Percentiles rank a stretch among this genome's conserved stretches.
Evolutionary conservation across 768 basidiomycete species (phyloP).

Genomic region (Calvatia gigantea): DNA sequence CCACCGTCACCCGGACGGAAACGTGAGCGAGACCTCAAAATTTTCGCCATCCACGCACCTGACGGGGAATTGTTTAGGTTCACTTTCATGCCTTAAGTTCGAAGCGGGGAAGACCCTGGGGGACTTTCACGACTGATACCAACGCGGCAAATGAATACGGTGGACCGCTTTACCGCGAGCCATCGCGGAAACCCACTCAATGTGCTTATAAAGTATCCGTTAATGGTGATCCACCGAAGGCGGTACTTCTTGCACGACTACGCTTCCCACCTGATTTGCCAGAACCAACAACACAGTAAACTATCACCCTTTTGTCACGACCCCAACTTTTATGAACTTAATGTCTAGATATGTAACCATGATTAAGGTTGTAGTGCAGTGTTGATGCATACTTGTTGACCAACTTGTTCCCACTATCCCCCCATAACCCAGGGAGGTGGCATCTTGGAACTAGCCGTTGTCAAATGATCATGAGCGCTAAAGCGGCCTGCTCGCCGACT

Average conservation of each 20-base stretch:
- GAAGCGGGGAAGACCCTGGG: conserved; percentile 63
- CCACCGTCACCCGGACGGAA: conserved; percentile 51
- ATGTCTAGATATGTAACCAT: not conserved
- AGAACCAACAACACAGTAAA: conserved; percentile 12
- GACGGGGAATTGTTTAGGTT: conserved; percentile 30
- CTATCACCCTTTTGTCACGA: not conserved
- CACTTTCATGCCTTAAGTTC: conserved; percentile 70
- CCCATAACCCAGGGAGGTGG: too few relatives aligned
- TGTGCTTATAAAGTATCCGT: conserved; percentile 15
- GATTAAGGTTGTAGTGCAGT: not conserved
- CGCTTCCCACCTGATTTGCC: conserved; percentile 11
- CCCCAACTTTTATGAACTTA: not conserved
- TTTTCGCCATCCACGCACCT: not conserved
- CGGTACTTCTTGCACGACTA: conserved; percentile 14
- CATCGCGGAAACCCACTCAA: not conserved
- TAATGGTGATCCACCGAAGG: conserved; percentile 10
- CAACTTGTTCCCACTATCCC: too few relatives aligned
- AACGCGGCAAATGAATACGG: conserved; percentile 32
- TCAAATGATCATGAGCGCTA: too few relatives aligned
- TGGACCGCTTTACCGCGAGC: conserved; percentile 6
- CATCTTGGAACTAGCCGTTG: too few relatives aligned
- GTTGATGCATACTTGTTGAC: too few relatives aligned
- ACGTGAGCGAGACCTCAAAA: conserved; percentile 22
- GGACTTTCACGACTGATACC: conserved; percentile 61
- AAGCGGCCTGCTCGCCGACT: too few relatives aligned